These are phyloP conservation scores for Stagonosporopsis tanaceti DNA, from an alignment of 2,329 filamentous ascomycete species.

Conservation along the genomic window DNA sequence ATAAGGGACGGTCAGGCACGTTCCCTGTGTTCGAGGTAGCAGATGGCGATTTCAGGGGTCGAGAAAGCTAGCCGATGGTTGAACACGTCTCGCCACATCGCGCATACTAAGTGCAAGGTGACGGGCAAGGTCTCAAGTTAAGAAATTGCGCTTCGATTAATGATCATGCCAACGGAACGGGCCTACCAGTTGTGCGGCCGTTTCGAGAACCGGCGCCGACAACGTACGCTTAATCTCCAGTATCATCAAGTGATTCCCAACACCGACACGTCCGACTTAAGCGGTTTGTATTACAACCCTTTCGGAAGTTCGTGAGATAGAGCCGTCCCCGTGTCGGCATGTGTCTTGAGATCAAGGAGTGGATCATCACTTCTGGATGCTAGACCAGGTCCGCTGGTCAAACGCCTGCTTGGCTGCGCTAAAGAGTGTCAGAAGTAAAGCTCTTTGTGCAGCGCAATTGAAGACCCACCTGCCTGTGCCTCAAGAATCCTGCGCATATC, in stretches of 20 bases:
- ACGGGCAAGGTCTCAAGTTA: no score
- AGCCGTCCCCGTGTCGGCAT: neutral
- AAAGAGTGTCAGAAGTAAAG: neutral
- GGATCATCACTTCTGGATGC: neutral
- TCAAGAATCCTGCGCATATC: neutral
- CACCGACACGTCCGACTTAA: neutral
- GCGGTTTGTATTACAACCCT: neutral
- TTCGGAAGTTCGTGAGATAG: neutral
- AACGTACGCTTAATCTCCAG: no score
- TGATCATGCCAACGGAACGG: no score
- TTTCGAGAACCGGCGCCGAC: neutral
- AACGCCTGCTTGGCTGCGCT: neutral
- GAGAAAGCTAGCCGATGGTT: no score
- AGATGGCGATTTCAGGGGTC: no score
- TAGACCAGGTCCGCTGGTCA: neutral
- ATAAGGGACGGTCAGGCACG: neutral
- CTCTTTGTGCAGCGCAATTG: no score
- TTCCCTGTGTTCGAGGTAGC: neutral
- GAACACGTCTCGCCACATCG: no score
- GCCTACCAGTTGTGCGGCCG: no score
- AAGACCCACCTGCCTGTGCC: neutral
- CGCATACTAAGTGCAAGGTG: neutral
- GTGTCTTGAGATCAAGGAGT: neutral
- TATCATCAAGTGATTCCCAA: neutral
- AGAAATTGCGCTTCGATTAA: no score